Evolutionary conservation across 2,329 filamentous ascomycete species (phyloP).

Genomic region (Mycosphaerella arachidis): DNA sequence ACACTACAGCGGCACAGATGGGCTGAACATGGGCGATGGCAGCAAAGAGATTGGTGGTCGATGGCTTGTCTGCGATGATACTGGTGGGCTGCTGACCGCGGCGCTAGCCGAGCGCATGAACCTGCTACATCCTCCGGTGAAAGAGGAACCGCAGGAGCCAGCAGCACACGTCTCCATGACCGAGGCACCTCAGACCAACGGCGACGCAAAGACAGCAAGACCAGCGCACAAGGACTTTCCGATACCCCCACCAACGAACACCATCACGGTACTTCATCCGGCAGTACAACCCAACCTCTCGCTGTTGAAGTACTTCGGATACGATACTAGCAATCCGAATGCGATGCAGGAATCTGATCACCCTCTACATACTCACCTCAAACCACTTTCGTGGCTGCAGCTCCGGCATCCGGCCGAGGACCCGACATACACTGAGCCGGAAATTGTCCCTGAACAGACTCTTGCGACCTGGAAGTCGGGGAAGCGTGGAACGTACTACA

Average conservation of each 20-base stretch:
- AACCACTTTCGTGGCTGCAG: slow-evolving; percentile 87
- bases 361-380: slow-evolving; percentile 75
- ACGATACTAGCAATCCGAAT: slow-evolving; percentile 63
- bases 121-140: slow-evolving; percentile 51
- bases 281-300: slow-evolving; percentile 84
- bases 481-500: slow-evolving; percentile 78
- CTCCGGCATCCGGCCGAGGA: slow-evolving; percentile 74
- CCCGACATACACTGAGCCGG: slow-evolving; percentile 66
- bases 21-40: slow-evolving; percentile 9
- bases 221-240: slow-evolving; percentile 47
- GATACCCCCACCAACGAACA: slow-evolving; percentile 67
- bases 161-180: slow-evolving; percentile 1
- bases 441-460: slow-evolving; percentile 54
- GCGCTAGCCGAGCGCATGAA: slow-evolving; percentile 87
- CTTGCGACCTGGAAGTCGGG: slow-evolving; percentile 72
- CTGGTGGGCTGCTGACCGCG: slow-evolving; percentile 74
- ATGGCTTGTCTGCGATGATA: slow-evolving; percentile 84
- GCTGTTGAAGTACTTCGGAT: slow-evolving; percentile 84
- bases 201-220: slow-evolving; percentile 27
- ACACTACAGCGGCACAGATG: slow-evolving; percentile 58
- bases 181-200: slow-evolving; percentile 4
- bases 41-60: slow-evolving; percentile 50
- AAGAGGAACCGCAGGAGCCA: background rate
- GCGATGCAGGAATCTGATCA: slow-evolving; percentile 46
- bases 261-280: slow-evolving; percentile 72